Evolutionary conservation across 805 yeast genomes (phyloP).

Genomic region (Candida chauliodis): DNA sequence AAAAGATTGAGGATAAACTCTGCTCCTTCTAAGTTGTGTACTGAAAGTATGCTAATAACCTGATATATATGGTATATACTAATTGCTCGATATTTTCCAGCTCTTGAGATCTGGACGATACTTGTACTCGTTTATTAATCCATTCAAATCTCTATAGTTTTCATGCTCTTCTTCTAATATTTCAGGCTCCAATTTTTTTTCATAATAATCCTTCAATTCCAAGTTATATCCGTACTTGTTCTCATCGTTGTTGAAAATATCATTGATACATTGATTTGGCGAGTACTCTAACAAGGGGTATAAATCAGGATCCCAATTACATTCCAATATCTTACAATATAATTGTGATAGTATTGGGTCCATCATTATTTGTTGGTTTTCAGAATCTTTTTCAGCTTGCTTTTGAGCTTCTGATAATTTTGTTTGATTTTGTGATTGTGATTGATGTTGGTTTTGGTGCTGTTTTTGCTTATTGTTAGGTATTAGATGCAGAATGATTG

Average conservation of each 20-base stretch:
- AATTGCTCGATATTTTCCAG: constrained; percentile 23
- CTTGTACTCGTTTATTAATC: constrained; percentile 34
- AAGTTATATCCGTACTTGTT: constrained; percentile 37
- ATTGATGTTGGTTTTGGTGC: not conserved
- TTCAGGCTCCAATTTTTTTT: constrained; percentile 1
- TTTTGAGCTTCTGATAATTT: too few relatives aligned
- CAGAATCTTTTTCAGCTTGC: too few relatives aligned
- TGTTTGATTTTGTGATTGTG: not conserved
- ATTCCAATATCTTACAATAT: constrained; percentile 52
- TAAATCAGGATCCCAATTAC: constrained; percentile 57
- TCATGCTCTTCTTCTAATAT: constrained; percentile 11
- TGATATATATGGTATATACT: too few relatives aligned
- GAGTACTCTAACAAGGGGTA: constrained; percentile 47
- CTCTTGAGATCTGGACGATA: constrained; percentile 36
- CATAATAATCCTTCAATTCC: constrained; percentile 2
- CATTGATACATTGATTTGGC: constrained; percentile 71
- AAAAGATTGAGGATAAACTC: constrained; percentile 1
- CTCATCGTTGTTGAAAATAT: constrained; percentile 67
- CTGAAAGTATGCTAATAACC: too few relatives aligned
- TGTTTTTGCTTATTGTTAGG: not conserved
- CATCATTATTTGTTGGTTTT: constrained; percentile 21
- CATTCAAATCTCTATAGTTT: constrained; percentile 26
- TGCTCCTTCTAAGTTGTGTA: not conserved
- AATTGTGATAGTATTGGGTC: constrained; percentile 51
- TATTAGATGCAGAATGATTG: not conserved